phyloP scores from a whole-genome alignment of 2,329 filamentous ascomycete species.

The Monosporascus ibericus region DNA sequence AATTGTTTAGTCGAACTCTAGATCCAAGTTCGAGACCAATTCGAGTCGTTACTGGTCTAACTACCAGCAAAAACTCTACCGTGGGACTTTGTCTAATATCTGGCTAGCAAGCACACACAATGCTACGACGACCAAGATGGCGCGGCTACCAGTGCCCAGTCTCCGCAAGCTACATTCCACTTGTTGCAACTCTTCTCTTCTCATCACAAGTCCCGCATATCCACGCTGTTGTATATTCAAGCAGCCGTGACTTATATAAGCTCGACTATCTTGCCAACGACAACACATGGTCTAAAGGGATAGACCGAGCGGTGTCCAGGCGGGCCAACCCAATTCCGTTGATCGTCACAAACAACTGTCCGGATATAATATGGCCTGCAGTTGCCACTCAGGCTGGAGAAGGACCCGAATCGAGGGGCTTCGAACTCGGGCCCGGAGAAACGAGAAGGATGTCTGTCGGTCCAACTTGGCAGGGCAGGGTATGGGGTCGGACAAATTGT shows the following conservation, averaged over 20 bases:
- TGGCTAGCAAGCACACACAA: constrained; percentile 6
- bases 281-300: constrained; percentile 10
- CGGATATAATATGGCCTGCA: constrained; percentile 68
- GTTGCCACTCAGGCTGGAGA: constrained; percentile 67
- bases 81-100: neutral
- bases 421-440: constrained; percentile 55
- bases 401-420: constrained; percentile 62
- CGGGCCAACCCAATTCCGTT: constrained; percentile 44
- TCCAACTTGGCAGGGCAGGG: constrained; percentile 70
- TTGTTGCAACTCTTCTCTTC: constrained; percentile 11
- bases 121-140: constrained; percentile 4
- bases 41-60: neutral
- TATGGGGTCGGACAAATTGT: constrained; percentile 83
- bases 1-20: neutral
- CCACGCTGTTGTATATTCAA: constrained; percentile 22
- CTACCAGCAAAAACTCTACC: neutral
- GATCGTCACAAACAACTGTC: constrained; percentile 65
- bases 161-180: neutral
- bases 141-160: neutral
- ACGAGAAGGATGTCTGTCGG: constrained; percentile 59
- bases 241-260: constrained; percentile 21
- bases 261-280: constrained; percentile 23
- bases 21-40: neutral
- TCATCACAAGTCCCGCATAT: constrained; percentile 8
- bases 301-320: constrained; percentile 20